These are phyloP conservation scores for Forsythia suspensa DNA, from an alignment of 257 asterid species.

Conservation along the genomic window DNA sequence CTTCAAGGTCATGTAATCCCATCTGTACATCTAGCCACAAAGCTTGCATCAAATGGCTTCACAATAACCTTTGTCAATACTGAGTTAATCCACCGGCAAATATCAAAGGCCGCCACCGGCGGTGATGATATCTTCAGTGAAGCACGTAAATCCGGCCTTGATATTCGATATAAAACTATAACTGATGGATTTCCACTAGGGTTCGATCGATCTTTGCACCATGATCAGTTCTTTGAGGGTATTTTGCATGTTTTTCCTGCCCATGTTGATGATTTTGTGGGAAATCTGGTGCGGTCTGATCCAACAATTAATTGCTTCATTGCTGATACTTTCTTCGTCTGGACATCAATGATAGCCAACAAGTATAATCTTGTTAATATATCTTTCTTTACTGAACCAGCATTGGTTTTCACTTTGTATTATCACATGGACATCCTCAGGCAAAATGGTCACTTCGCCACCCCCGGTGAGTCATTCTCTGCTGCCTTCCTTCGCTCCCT, in stretches of 20 bases:
- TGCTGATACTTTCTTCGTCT: neutral
- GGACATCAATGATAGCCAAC: neutral
- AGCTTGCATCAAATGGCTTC: too few species aligned
- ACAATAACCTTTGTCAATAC: too few species aligned
- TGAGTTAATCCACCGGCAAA: too few species aligned
- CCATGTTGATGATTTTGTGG: slow-evolving; percentile 30
- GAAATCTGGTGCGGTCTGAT: neutral
- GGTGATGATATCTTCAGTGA: slow-evolving; percentile 13
- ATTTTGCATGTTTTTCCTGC: slow-evolving; percentile 21
- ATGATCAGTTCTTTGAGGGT: slow-evolving; percentile 15
- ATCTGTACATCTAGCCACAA: too few species aligned
- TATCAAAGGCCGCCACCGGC: too few species aligned
- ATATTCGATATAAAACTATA: slow-evolving; percentile 28
- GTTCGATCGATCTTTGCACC: slow-evolving; percentile 25
- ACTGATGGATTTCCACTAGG: neutral
- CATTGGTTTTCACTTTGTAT: neutral
- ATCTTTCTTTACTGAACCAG: slow-evolving; percentile 10
- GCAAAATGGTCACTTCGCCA: slow-evolving; percentile 5
- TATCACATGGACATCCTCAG: slow-evolving; percentile 8
- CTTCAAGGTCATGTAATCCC: too few species aligned
- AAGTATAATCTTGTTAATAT: neutral
- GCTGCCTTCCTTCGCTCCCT: neutral
- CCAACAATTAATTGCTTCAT: neutral
- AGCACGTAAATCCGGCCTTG: slow-evolving; percentile 23
- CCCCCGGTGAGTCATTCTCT: neutral